These are phyloP conservation scores for Lepiota venenata DNA, from an alignment of 768 basidiomycete genomes.

Conservation along the genomic window DNA sequence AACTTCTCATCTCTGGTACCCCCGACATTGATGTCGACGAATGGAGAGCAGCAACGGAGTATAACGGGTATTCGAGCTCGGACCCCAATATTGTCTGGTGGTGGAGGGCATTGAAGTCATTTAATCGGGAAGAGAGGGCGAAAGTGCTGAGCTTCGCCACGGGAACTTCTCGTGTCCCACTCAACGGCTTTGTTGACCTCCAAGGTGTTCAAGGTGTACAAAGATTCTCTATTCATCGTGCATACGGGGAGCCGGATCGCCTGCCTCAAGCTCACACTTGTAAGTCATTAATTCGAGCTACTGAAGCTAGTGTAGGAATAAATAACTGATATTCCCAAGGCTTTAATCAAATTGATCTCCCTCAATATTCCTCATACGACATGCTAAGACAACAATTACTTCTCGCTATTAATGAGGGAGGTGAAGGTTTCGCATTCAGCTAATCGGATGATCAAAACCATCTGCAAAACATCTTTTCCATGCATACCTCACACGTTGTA, in stretches of 20 bases:
- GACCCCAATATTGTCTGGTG: conserved; percentile 99
- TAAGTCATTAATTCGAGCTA: conserved; percentile 33
- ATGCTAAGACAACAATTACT: conserved; percentile 89
- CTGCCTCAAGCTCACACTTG: conserved; percentile 91
- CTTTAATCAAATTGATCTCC: conserved; percentile 94
- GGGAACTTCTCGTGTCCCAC: conserved; percentile 87
- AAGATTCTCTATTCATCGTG: conserved; percentile 93
- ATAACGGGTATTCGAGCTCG: conserved; percentile 81
- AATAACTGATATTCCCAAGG: conserved; percentile 40
- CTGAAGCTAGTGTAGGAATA: neutral
- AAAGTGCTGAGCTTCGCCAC: conserved; percentile 98
- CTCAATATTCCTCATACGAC: conserved; percentile 94
- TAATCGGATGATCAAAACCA: conserved; percentile 19
- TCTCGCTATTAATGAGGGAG: conserved; percentile 93
- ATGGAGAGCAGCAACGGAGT: conserved; percentile 90
- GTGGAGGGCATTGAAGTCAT: conserved; percentile 98
- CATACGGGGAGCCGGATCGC: conserved; percentile 82
- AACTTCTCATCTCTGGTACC: conserved; percentile 92
- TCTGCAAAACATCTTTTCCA: neutral
- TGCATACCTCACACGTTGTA: neutral
- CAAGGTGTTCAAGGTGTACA: conserved; percentile 94
- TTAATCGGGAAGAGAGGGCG: conserved; percentile 94
- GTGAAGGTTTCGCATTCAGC: conserved; percentile 91
- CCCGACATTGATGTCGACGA: conserved; percentile 99
- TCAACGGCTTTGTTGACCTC: conserved; percentile 93